Base-by-base conservation (phyloP, 331 rosid species). In the Quercus phellos region DNA sequence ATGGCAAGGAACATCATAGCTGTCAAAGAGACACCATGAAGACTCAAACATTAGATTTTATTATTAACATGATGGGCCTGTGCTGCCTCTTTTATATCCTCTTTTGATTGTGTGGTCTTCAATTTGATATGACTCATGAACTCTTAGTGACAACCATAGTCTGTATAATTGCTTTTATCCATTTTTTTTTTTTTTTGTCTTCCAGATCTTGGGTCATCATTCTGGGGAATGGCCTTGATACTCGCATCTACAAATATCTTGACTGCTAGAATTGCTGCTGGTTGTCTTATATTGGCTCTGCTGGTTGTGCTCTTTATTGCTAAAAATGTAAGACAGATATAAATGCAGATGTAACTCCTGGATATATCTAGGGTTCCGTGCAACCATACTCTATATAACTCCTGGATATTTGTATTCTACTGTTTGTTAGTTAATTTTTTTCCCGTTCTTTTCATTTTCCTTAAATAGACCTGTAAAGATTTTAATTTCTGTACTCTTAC, bases 151-250 rank as follows among this genome's bases (percentile, higher is more conserved):
- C 43, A 74, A 78, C 79, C 54, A 75, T 70, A 24, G 18, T 83
- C 67, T 77, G 42, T 77, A 12, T 67, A 32, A 59, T 59, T 77
- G 79, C 53, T 79, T 81, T 83, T 77, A 74, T 22, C 34, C 9
- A 6, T 34, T 66, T 29, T 18, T 34, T 66, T 5, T 79, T 9
- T 34, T 66, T 29, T 18, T 34, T 66, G 51, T 29, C 82, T 64
- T 68, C 61, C 70, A 94, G 98, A 94, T 85, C 93, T 94, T 35
- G 98, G 98, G 71, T 94, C 98, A 50, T 92, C 98, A 59, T 92
- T 94, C 86, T 94, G 98, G 98, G 98, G 98, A 81, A 89, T 92
- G 98, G 77, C 84, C 70, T 86, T 94, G 88, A 88, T 94, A 73
- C 95, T 94, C n/a, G 96, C 96, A 19, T 92, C 99, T 18, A 92